A percentile compares a stretch with the other conserved stretches of the same genome.
phyloP scores from a whole-genome alignment of 192 early-diverging fungal species.

The Linnemannia exigua region DNA sequence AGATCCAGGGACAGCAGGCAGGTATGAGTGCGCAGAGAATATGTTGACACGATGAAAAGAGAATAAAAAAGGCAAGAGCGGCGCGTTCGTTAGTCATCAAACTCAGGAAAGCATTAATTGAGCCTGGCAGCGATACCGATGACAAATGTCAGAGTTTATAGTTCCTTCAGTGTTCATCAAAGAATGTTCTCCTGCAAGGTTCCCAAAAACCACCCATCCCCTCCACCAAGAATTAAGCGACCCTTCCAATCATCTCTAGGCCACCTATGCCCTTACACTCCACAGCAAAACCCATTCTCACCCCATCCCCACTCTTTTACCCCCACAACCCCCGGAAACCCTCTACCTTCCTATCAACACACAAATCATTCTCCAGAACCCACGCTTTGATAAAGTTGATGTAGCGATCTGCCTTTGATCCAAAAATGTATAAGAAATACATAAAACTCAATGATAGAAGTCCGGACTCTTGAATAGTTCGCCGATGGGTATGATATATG shows the following conservation, averaged over 20 bases:
- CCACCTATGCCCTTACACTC: neutral
- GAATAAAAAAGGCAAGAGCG: neutral
- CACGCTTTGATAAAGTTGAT: constrained; percentile 2
- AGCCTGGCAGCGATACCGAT: neutral
- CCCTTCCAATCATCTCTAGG: neutral
- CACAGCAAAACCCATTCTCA: neutral
- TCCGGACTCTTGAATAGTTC: constrained; percentile 30
- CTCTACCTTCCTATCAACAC: no score
- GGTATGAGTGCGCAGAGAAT: no score
- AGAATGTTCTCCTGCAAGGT: constrained; percentile 23
- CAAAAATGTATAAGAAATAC: constrained; percentile 8
- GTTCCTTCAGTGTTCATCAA: constrained; percentile 24
- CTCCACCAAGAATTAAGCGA: neutral
- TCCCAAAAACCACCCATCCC: neutral
- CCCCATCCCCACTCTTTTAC: neutral
- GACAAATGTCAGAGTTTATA: neutral
- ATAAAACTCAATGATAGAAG: constrained; percentile 24
- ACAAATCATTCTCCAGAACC: neutral
- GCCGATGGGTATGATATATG: constrained; percentile 26
- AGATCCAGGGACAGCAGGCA: no score
- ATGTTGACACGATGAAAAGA: neutral
- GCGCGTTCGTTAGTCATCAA: neutral
- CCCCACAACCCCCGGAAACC: no score
- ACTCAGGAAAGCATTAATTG: neutral
- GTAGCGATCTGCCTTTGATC: constrained; percentile 49